Evolutionary conservation across 192 early-diverging fungal genomes (phyloP).

Genomic region (Coemansia sp.): DNA sequence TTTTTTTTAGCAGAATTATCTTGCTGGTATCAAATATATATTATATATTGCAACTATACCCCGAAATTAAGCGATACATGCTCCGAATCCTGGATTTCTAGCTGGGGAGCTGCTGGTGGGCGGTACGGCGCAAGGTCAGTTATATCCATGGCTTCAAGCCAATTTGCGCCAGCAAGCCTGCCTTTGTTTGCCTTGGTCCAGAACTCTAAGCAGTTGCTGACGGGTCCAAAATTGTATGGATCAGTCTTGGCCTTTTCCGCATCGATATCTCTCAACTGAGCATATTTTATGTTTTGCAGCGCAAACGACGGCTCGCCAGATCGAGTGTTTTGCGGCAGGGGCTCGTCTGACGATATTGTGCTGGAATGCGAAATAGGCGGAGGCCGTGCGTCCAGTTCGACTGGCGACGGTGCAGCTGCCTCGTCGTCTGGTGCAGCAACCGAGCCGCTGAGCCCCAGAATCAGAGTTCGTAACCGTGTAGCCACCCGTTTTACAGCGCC

Average conservation of each 20-base stretch:
- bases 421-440: constrained; percentile 18
- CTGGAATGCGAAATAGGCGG: constrained; percentile 29
- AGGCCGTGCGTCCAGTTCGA: constrained; percentile 31
- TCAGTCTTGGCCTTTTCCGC: constrained; percentile 36
- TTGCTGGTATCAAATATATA: background rate
- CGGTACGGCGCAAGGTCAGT: constrained; percentile 40
- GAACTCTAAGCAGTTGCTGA: constrained; percentile 83
- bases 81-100: background rate
- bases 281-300: constrained; percentile 23
- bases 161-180: constrained; percentile 59
- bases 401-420: constrained; percentile 5
- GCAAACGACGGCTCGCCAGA: constrained; percentile 27
- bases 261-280: constrained; percentile 16
- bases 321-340: constrained; percentile 24
- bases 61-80: background rate
- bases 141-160: constrained; percentile 51
- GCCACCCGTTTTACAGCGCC: constrained; percentile 18
- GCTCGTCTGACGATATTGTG: constrained; percentile 27
- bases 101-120: constrained; percentile 27
- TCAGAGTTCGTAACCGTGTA: constrained; percentile 20
- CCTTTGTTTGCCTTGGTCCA: constrained; percentile 63
- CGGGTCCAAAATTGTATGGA: constrained; percentile 77
- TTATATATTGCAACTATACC: background rate
- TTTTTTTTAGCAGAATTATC: background rate
- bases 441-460: constrained; percentile 33